Conservation (phyloP, 176 grass and related monocot genomes). For the Zoysia pacifica region DNA sequence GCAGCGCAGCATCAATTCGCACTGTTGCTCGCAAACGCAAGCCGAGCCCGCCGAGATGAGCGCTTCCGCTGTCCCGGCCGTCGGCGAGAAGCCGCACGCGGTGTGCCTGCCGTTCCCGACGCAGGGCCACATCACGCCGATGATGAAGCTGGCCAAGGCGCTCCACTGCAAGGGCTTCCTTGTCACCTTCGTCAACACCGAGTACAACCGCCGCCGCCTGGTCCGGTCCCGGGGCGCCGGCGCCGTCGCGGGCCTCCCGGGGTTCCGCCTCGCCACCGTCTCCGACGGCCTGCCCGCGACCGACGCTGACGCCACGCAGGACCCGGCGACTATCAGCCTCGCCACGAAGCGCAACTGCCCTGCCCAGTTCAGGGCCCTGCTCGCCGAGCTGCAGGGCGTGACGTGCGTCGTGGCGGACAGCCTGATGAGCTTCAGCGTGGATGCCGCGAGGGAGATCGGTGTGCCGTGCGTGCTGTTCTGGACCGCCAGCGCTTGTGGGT, state of each 20-base stretch:
- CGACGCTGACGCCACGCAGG: constrained; percentile 42
- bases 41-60: neutral
- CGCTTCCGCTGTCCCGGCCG: neutral
- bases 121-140: constrained; percentile 60
- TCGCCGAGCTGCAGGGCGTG: neutral
- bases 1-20: neutral
- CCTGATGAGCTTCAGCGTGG: constrained; percentile 37
- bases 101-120: constrained; percentile 56
- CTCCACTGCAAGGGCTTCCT: constrained; percentile 50
- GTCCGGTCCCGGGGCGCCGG: constrained; percentile 9
- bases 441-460: constrained; percentile 38
- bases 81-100: constrained; percentile 30
- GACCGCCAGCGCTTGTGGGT: constrained; percentile 46
- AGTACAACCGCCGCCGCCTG: constrained; percentile 56
- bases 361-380: constrained; percentile 11
- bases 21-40: neutral
- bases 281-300: constrained; percentile 39
- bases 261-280: constrained; percentile 39
- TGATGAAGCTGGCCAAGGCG: constrained; percentile 64
- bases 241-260: constrained; percentile 16
- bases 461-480: constrained; percentile 40
- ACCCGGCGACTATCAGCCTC: neutral
- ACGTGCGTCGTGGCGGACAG: constrained; percentile 46
- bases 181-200: constrained; percentile 72
- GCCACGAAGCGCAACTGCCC: constrained; percentile 17